Base-by-base conservation (phyloP, 352 stramenopile species). In the Phytophthora fragariae region DNA sequence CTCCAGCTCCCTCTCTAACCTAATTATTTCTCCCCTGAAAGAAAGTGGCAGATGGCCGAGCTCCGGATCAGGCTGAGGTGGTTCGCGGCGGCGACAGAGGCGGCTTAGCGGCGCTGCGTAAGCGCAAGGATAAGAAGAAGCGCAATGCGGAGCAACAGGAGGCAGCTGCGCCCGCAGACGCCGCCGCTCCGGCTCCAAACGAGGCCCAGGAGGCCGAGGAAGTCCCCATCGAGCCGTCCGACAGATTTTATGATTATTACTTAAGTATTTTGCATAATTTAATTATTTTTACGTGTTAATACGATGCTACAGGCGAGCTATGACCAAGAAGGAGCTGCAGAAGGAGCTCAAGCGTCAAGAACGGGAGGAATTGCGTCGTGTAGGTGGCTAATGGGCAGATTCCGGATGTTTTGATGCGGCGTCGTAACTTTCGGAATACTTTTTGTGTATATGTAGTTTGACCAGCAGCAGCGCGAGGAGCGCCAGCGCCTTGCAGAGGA, bases 331-430 rank as follows among this genome's bases (percentile, higher is more conserved):
- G 46, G 88, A 93, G 68, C 67, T 95, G 55, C 81, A 90, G 63
- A 93, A 93, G 79, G 88, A 93, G 55, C 75, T 91, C 8, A 93
- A 93, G 75, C 85, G 83, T 61, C 86, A 81, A 46, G 88, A 95
- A 74, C 80, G 85, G 5, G 88, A 95, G 68, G 81, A 92, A 39
- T 70, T 92, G 60, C 88, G 88, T n/a, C 78, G 70, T 65, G 88
- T 93, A 70, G 2, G 75, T 44, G 44, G 44, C 17, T 52, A 27
- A 2, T 9, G 54, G 7, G 24, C 44, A 39, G 29, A 29, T 11
- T 35, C 17, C 12, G 50, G 4, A 52, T 6, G 5, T 63, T 49
- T 58, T 33, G 3, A 39, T 5, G 2, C 33, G 9, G 47, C 1
- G 53, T 62, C 56, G 19, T 63, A 59, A 57, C 15, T 68, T 54